Percentiles rank a stretch among this genome's conserved stretches.
phyloP scores from a whole-genome alignment of 139 green algal genomes.

The Trebouxia sp. region DNA sequence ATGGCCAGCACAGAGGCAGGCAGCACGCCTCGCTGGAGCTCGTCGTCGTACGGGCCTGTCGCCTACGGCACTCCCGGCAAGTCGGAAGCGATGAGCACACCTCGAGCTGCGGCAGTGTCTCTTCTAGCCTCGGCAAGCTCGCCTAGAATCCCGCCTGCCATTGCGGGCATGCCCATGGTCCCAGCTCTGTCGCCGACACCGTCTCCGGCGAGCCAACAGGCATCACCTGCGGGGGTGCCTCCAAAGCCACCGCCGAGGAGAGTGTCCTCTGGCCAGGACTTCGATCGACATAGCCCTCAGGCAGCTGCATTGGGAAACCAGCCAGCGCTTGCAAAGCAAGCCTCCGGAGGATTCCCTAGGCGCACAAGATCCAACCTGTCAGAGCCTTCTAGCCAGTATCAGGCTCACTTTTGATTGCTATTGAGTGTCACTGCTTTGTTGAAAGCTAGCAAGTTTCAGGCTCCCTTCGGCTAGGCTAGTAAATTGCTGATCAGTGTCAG shows the following conservation, averaged over 20 bases:
- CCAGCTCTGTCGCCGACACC: not conserved
- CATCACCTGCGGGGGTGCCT: not conserved
- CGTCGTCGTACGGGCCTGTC: conserved; percentile 17
- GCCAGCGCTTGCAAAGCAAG: not conserved
- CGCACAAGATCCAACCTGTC: not conserved
- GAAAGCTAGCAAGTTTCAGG: too few relatives aligned
- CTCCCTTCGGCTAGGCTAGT: too few relatives aligned
- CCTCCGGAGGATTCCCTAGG: not conserved
- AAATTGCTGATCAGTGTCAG: too few relatives aligned
- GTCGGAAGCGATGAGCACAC: not conserved
- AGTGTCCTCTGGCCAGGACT: not conserved
- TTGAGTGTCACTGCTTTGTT: too few relatives aligned
- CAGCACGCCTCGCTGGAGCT: conserved; percentile 26
- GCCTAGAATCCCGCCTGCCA: not conserved
- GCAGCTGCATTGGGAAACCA: not conserved
- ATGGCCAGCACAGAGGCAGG: not conserved
- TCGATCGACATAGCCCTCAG: not conserved
- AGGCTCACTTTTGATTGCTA: too few relatives aligned
- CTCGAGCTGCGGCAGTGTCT: not conserved
- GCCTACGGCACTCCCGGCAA: not conserved
- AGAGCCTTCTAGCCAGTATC: not conserved
- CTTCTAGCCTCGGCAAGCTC: not conserved
- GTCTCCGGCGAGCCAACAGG: not conserved
- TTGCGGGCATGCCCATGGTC: conserved; percentile 24
- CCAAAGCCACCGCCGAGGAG: not conserved